Evolutionary conservation across 2,329 filamentous ascomycete species (phyloP), one percentile per base, ranked within the genome.

Genomic region (Aspergillus awamori): DNA sequence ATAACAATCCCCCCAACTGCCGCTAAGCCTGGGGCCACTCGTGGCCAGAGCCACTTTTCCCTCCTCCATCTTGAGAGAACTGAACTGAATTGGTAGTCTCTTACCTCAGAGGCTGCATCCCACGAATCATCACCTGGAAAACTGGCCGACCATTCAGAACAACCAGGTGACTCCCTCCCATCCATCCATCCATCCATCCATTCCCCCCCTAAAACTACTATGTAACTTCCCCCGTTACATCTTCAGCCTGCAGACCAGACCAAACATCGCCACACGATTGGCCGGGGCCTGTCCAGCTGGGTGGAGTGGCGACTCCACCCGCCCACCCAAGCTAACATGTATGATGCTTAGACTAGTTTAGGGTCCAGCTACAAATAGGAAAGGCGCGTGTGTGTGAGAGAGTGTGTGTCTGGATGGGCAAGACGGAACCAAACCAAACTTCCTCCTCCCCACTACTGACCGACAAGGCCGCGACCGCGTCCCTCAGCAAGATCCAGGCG

Each of bases 291-390:
- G 8, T 17, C 45, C 30, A 36, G 10, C 11, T 36, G 33, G 30
- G 28, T 43, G 59, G 38, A 33, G 47, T 36, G 8, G 24, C 15
- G 30, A 22, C 24, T 13, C 33, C 33, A 4, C 10, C 10, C 28
- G 20, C 39, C 55, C 61, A 63, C 33, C 58, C 47, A 13, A 36
- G 36, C 60, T 62, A 64, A 61, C 38, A 65, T 64, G 61, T 63
- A 67, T 67, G 65, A 67, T 67, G 65, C 65, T 59, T 64, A 62
- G 61, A 67, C 63, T 63, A 62, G 65, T 63, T 62, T 45, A 63
- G 60, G 61, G 60, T 55, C 58, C 60, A 59, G 57, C 62, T 63
- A 60, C 65, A 67, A 67, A 64, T 66, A 67, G 64, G 63, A 65
- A 64, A 61, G 30, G 62, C 26, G 26, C 26, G 26, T 15, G 11